Base-by-base conservation (phyloP, 352 stramenopile genomes). In the Blastocystis sp. region DNA sequence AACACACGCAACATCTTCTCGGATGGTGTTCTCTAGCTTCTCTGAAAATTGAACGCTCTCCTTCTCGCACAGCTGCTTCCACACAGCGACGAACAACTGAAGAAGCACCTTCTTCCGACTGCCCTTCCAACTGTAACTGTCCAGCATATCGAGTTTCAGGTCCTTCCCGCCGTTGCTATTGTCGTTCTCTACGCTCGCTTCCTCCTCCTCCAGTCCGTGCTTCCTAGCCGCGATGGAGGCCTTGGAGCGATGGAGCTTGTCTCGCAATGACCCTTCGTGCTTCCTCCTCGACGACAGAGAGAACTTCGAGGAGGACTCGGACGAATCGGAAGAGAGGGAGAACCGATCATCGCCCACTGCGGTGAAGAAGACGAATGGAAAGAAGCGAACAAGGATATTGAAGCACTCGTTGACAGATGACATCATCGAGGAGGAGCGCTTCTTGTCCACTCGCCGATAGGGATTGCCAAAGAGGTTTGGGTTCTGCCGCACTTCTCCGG, bases 341-440 rank as follows among this genome's bases (percentile, higher is more conserved):
- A 59, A 84, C 2, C 45, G 48, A 59, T 69, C 74, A 23, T 84
- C 74, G 17, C 45, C 17, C 21, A 84, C 53, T 84, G 21, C 23
- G n/a, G 41, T 84, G 21, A 84, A 84, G 74, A 56, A 62, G 23
- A 14, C 48, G 28, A 21, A 11, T 19, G 19, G 34, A 17, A 59
- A 67, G 23, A 52, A 67, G 14, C 14, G 23, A 43, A 10, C 10
- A 84, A 84, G 74, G 74, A 84, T 84, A 84, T 84, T 19, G 43
- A 67, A 84, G 60, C 53, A 62, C 4, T 84, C 60, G 34, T 84
- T 43, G 19, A 67, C 38, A 56, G 74, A 84, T 19, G 52, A 62
- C 40, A 62, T 28, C 40, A 84, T 56, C 21, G 48, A n/a, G 14
- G 41, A 76, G 2, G 52, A 10, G 34, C 52, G 67, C 28, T 84